Conservation (phyloP, 495 filamentous ascomycete species). For the Lentithecium fluviatile region DNA sequence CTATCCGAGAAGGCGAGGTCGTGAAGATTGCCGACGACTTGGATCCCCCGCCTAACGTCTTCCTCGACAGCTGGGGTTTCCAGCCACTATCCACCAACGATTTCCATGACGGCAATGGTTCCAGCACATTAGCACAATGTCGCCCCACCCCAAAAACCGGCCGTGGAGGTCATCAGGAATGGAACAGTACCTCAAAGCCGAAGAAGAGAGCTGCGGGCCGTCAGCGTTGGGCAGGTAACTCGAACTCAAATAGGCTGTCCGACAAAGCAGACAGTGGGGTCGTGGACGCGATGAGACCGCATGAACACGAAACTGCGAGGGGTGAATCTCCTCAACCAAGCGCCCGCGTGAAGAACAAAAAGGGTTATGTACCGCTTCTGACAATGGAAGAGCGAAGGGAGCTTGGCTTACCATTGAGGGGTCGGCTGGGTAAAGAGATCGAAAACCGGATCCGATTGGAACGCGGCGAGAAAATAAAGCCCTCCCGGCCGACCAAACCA, state of each 20-base stretch:
- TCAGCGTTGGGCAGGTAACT: no score
- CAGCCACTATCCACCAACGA: no score
- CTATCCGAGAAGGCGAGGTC: slow-evolving; percentile 56
- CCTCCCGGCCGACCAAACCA: neutral
- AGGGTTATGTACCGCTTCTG: neutral
- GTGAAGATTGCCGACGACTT: no score
- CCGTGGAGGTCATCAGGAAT: neutral
- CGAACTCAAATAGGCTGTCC: no score
- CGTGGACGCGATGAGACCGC: neutral
- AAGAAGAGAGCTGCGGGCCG: no score
- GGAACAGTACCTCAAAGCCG: neutral
- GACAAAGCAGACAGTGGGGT: slow-evolving; percentile 5
- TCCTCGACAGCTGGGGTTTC: no score
- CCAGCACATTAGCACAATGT: neutral
- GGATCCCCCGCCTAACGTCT: no score
- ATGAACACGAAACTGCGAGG: neutral
- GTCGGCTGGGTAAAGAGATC: slow-evolving; percentile 6
- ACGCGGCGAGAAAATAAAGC: neutral
- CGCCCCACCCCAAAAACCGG: neutral
- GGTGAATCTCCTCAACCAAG: no score
- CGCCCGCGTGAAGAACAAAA: no score
- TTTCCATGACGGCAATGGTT: neutral
- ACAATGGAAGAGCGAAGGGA: slow-evolving; percentile 9
- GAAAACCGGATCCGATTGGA: slow-evolving; percentile 6
- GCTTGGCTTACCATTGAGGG: slow-evolving; percentile 14